These are phyloP conservation scores for Cyberlindnera mycetangii DNA, from an alignment of 805 yeast species.

Conservation along the genomic window DNA sequence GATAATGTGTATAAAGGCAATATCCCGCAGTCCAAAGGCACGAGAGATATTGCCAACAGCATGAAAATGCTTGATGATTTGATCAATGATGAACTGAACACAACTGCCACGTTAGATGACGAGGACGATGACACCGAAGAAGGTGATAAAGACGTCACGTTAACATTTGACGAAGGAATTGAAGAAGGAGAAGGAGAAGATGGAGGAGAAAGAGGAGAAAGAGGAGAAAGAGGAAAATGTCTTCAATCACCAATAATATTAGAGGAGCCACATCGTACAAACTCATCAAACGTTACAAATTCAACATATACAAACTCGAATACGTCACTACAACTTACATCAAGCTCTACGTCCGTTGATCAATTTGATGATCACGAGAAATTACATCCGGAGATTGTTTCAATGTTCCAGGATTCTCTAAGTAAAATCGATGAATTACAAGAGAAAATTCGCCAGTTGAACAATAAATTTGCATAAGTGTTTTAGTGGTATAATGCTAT, in stretches of 20 bases:
- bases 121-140: constrained; percentile 15
- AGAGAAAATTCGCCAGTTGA: constrained; percentile 24
- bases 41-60: constrained; percentile 39
- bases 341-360: constrained; percentile 18
- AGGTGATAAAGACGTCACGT: constrained; percentile 13
- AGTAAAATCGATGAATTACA: constrained; percentile 40
- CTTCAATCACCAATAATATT: constrained; percentile 24
- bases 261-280: constrained; percentile 12
- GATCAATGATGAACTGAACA: constrained; percentile 26
- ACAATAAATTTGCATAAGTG: constrained; percentile 14
- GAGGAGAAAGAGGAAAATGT: neutral
- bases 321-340: constrained; percentile 14
- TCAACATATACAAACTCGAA: constrained; percentile 28
- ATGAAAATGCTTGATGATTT: constrained; percentile 34
- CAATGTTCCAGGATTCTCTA: constrained; percentile 56
- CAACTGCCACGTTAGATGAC: constrained; percentile 16
- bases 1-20: constrained; percentile 18
- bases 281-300: constrained; percentile 21
- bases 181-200: neutral
- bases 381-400: constrained; percentile 46
- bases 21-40: constrained; percentile 40
- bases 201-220: neutral
- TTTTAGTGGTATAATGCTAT: no score
- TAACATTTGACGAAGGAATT: constrained; percentile 14
- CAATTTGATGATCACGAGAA: constrained; percentile 6